Evolutionary conservation across 495 filamentous ascomycete genomes (phyloP), one percentile per base, ranked within the genome.

Genomic region (Tuber borchii): DNA sequence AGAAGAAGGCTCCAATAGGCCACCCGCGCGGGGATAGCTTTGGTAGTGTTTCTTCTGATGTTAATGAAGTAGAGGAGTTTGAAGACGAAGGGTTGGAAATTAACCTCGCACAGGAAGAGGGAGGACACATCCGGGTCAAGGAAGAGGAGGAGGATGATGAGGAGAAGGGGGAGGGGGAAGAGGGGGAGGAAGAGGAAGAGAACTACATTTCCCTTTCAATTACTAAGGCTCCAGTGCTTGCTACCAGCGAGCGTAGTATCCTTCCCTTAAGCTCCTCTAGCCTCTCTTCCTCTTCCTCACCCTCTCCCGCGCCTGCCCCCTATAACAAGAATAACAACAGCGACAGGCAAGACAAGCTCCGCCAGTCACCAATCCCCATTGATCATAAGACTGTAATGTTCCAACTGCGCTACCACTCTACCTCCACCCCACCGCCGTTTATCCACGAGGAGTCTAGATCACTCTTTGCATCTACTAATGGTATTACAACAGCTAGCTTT

Each of bases 351-450:
- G 73, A 45, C 16, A 68, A 71, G 34, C 73, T 45, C 43, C 71
- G 26, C 51, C 73, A 77, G 71, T 45, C 45, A 22, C 26, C n/a
- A 45, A n/a, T 56, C 65, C 61, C 61, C 73, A n/a, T 34, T 75
- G 76, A 78, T 39, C 70, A 73, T 43, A 61, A 77, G 42, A 42
- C 34, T n/a, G 40, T 44, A 26, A 72, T 69, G 22, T 65, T 76
- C 40, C 34, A 73, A 45, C 79, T 81, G 65, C 71, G 71, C 46
- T 83, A 83, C 69, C 78, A 83, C 72, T 75, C 72, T 10, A 71
- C 81, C 5, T 75, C 71, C 31, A 22, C 34, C 34, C 61, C 69
- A n/a, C 80, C 81, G 2, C 73, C 71, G 37, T 78, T 82, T 31
- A 61, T 71, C 68, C 43, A 71, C 39, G 81, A 78, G 34, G 81